Conservation (phyloP, 2,329 filamentous ascomycete species). For the Aspergillus sojae region DNA sequence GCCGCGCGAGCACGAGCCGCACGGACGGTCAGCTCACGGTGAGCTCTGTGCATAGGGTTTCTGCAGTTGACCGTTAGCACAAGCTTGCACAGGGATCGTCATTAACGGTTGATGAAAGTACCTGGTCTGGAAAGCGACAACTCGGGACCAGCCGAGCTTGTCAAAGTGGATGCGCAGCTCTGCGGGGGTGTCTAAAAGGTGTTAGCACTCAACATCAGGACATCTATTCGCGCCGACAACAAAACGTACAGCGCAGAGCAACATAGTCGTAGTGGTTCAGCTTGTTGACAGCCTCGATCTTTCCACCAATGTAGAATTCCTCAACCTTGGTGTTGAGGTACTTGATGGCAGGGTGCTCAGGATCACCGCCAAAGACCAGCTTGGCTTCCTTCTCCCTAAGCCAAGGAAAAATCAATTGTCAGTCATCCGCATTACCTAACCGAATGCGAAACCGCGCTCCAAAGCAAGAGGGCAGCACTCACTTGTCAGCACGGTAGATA, state of each 20-base stretch:
- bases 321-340: conserved; percentile 80
- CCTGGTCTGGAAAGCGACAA: conserved; percentile 96
- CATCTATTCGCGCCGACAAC: neutral
- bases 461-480: conserved; percentile 42
- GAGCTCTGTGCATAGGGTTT: conserved; percentile 99
- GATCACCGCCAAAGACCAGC: conserved; percentile 90
- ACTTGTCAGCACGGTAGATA: conserved; percentile 95
- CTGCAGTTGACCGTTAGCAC: conserved; percentile 39
- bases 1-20: conserved; percentile 94
- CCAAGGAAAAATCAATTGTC: conserved; percentile 14
- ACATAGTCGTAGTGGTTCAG: conserved; percentile 99
- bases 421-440: conserved; percentile 31
- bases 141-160: conserved; percentile 97
- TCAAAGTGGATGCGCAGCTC: conserved; percentile 97
- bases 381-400: conserved; percentile 81
- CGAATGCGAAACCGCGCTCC: conserved; percentile 16
- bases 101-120: conserved; percentile 21
- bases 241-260: conserved; percentile 78
- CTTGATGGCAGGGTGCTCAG: conserved; percentile 88
- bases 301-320: conserved; percentile 93
- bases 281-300: conserved; percentile 91
- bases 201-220: neutral
- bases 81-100: neutral
- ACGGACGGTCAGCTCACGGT: conserved; percentile 95
- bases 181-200: conserved; percentile 74